Base-by-base conservation (phyloP, 2,329 filamentous ascomycete species). In the Bertia moriformis region DNA sequence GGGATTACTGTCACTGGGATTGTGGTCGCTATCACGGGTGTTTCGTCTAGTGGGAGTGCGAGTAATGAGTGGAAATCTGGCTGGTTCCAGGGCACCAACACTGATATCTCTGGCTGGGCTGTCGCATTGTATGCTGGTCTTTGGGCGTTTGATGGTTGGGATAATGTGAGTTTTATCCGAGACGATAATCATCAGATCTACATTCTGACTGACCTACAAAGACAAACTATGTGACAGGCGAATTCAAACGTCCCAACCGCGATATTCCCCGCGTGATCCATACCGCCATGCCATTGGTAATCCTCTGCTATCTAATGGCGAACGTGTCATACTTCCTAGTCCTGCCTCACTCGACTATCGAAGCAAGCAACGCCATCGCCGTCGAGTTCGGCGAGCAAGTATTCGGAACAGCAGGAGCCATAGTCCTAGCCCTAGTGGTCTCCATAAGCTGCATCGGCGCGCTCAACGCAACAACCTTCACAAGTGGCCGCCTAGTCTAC, bases 81-180 rank as follows among this genome's bases (percentile, higher is more conserved):
- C 36, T 95, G 91, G 89, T 96, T 96, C 52, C 79, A 86, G 40
- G 79, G 81, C 41, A 95, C 89, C 3, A 85, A 73, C 45, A 74
- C 67, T 13, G 82, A 88, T 54, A 69, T 83, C 38, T 93, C 82
- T 37, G 79, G 78, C 47, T 96, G 88, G 83, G 91, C 91, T 3
- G 82, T 98, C 37, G 91, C 91, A 0, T 62, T 98, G 37, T 98
- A 98, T 56, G 89, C 87, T 14, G 91, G 91, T 5, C 69, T 98
- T 4, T 98, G 91, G 91, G 91, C 91, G 1, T 98, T 91, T 60
- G 91, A 98, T 55, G 91, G 91, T 19, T 98, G 91, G 91, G 91
- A 98, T 55, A 98, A 98, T 57, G 86, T 91, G 62, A 63, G 81
- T 67, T 22, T 38, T 18, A 20, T 19, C 20, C 17, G n/a, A n/a